These are phyloP conservation scores for Camelina hispida DNA, from an alignment of 345 rosid species.

Conservation along the genomic window DNA sequence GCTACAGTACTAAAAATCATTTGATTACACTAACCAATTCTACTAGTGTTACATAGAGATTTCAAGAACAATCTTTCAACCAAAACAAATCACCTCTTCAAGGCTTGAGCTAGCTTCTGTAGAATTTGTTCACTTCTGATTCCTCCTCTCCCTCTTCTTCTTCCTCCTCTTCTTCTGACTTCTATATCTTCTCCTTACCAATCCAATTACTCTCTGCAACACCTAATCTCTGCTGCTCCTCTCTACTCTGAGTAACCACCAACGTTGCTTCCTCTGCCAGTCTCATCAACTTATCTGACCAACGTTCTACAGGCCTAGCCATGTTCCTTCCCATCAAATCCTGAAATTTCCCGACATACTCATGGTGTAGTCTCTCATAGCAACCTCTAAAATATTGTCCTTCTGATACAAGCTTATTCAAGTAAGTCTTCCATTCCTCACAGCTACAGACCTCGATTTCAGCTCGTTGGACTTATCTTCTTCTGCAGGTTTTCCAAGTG, in stretches of 20 bases:
- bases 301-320: constrained; percentile 94
- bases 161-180: constrained; percentile 54
- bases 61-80: neutral
- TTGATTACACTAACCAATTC: no score
- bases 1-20: no score
- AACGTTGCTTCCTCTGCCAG: constrained; percentile 77
- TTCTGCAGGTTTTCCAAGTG: constrained; percentile 71
- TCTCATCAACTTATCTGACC: constrained; percentile 97
- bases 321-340: constrained; percentile 71
- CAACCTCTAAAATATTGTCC: constrained; percentile 87
- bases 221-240: constrained; percentile 84
- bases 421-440: constrained; percentile 84
- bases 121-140: constrained; percentile 26
- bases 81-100: constrained; percentile 34
- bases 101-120: constrained; percentile 37
- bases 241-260: constrained; percentile 81
- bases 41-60: no score
- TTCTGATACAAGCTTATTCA: constrained; percentile 63
- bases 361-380: constrained; percentile 98
- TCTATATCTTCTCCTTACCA: constrained; percentile 64
- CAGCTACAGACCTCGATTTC: constrained; percentile 63
- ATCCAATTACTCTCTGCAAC: constrained; percentile 84
- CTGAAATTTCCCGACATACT: constrained; percentile 96
- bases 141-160: constrained; percentile 47
- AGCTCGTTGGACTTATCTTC: constrained; percentile 73